Conservation (phyloP, 768 basidiomycete genomes). For the Scleroderma bovista region DNA sequence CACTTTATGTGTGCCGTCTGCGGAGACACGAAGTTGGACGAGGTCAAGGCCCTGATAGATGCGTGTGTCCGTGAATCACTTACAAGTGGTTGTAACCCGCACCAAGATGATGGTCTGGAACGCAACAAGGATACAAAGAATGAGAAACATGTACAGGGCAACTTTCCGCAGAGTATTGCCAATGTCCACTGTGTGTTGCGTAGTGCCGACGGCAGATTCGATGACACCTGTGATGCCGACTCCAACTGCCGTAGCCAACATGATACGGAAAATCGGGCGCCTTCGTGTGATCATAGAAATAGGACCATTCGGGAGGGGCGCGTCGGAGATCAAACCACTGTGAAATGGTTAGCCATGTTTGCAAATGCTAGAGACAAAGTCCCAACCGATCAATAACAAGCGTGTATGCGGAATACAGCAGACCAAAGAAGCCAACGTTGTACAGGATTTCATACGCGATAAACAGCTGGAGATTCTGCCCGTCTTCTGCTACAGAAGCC, state of each 20-base stretch:
- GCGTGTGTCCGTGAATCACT: constrained; percentile 1
- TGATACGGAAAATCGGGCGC: constrained; percentile 20
- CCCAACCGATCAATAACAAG: constrained; percentile 29
- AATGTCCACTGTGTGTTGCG: constrained; percentile 4
- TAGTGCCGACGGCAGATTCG: constrained; percentile 8
- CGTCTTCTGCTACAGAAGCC: constrained; percentile 18
- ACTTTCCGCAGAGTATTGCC: constrained; percentile 20
- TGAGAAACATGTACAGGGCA: constrained; percentile 24
- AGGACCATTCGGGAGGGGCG: constrained; percentile 17
- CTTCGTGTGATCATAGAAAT: constrained; percentile 18
- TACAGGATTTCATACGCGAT: constrained; percentile 29
- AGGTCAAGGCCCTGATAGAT: not conserved
- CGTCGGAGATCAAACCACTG: constrained; percentile 19
- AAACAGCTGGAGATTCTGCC: constrained; percentile 16
- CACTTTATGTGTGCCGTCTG: constrained; percentile 19
- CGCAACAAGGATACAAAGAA: constrained; percentile 22
- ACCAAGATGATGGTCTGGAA: constrained; percentile 20
- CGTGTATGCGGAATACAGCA: constrained; percentile 30
- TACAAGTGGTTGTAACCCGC: constrained; percentile 10
- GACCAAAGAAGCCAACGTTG: constrained; percentile 31
- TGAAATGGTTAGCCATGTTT: not conserved
- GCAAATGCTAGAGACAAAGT: not conserved
- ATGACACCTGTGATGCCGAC: constrained; percentile 25
- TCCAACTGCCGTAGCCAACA: constrained; percentile 16
- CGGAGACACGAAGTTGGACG: not conserved